Percentiles rank a stretch among this genome's conserved stretches.
phyloP scores from a whole-genome alignment of 148 eudicot genomes.

The Heliosperma pusillum region DNA sequence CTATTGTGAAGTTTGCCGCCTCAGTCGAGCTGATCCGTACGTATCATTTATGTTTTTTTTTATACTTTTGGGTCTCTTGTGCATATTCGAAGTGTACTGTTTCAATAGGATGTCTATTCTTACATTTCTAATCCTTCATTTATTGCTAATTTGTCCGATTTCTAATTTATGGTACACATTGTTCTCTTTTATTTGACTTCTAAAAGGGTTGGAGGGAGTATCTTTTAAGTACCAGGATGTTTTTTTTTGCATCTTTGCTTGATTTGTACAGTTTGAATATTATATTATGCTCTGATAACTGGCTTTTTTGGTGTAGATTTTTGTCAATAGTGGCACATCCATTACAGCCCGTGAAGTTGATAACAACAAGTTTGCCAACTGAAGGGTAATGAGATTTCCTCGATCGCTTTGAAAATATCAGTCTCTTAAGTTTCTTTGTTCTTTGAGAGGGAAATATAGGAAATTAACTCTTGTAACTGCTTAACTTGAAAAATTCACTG shows the following conservation, averaged over 20 bases:
- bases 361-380: slow-evolving; percentile 35
- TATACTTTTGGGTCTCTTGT: background rate
- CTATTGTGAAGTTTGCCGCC: slow-evolving; percentile 73
- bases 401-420: background rate
- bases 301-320: slow-evolving; percentile 41
- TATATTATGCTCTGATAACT: background rate
- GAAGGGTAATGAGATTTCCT: slow-evolving; percentile 47
- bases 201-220: background rate
- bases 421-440: background rate
- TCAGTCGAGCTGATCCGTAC: slow-evolving; percentile 70
- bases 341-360: slow-evolving; percentile 52
- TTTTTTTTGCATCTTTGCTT: background rate
- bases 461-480: background rate
- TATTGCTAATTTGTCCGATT: background rate
- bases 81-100: background rate
- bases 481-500: background rate
- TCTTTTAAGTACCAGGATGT: background rate
- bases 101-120: background rate
- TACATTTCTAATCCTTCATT: background rate
- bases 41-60: slow-evolving; percentile 25
- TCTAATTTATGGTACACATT: background rate
- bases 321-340: slow-evolving; percentile 48
- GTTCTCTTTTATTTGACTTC: background rate
- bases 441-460: background rate
- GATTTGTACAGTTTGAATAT: background rate